Conservation (phyloP, 164 flowering plant genomes). For the Taxillus chinensis region DNA sequence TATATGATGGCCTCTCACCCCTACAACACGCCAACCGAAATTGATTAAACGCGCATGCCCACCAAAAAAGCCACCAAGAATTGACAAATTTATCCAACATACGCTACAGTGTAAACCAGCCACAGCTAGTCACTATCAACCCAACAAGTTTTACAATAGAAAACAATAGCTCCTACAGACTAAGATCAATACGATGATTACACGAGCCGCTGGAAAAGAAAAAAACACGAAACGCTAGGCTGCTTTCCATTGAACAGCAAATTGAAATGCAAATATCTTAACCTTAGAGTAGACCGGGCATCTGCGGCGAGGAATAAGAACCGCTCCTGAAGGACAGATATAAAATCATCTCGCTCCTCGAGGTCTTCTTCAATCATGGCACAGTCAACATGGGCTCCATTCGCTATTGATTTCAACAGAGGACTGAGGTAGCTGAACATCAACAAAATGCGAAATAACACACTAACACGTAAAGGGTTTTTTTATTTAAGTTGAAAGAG, state of each 20-base stretch:
- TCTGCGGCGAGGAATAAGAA: slow-evolving; percentile 93
- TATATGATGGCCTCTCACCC: slow-evolving; percentile 92
- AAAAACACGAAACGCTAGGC: too few species aligned
- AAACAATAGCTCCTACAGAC: too few species aligned
- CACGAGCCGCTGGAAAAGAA: too few species aligned
- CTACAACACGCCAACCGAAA: slow-evolving; percentile 21
- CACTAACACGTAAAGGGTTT: neutral
- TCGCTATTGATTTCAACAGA: slow-evolving; percentile 56
- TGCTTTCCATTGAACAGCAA: too few species aligned
- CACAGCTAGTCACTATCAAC: neutral
- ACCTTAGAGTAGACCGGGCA: slow-evolving; percentile 87
- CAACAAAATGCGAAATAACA: slow-evolving; percentile 4
- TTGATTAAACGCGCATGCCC: neutral
- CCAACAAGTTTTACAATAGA: neutral
- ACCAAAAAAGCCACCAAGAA: neutral
- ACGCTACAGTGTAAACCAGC: neutral
- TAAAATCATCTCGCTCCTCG: slow-evolving; percentile 57
- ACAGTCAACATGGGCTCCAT: slow-evolving; percentile 32
- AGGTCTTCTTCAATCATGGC: slow-evolving; percentile 49
- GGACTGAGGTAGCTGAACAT: slow-evolving; percentile 86
- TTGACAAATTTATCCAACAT: neutral
- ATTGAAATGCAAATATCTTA: too few species aligned
- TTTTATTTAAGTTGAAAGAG: neutral
- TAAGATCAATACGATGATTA: too few species aligned
- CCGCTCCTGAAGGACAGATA: slow-evolving; percentile 56